These are phyloP conservation scores for Erythrophleum ivorense DNA, from an alignment of 331 rosid species.

Conservation along the genomic window DNA sequence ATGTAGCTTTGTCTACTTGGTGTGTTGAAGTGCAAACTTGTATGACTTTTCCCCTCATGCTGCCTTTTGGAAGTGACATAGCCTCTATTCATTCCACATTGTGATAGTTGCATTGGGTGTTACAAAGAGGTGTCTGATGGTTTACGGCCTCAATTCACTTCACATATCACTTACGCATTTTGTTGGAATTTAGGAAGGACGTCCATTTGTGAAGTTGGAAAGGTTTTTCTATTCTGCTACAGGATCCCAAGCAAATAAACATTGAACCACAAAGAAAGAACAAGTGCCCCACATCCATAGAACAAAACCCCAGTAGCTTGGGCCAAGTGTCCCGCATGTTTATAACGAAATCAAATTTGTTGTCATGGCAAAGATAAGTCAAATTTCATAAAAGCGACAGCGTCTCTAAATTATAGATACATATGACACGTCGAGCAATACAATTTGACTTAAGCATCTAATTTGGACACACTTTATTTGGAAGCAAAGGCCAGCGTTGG, in stretches of 20 bases:
- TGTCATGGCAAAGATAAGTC: conserved; percentile 32
- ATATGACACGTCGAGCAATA: background rate
- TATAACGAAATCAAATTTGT: conserved; percentile 35
- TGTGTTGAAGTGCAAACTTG: conserved; percentile 13
- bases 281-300: conserved; percentile 41
- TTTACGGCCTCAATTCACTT: conserved; percentile 37
- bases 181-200: conserved; percentile 33
- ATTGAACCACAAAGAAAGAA: conserved; percentile 9
- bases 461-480: too few species aligned
- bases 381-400: conserved; percentile 39
- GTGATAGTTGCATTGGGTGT: conserved; percentile 31
- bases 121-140: conserved; percentile 20
- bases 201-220: conserved; percentile 44
- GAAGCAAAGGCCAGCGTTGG: conserved; percentile 27
- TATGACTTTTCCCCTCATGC: conserved; percentile 28
- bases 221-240: conserved; percentile 10
- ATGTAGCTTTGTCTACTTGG: conserved; percentile 41
- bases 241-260: conserved; percentile 28
- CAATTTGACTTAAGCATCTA: too few species aligned
- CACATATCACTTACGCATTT: background rate
- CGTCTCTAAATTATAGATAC: background rate
- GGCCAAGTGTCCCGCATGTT: conserved; percentile 18
- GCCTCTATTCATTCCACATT: conserved; percentile 36
- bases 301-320: conserved; percentile 35
- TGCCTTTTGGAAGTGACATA: conserved; percentile 38